Evolutionary conservation across 2,329 filamentous ascomycete genomes (phyloP).

Genomic region (Diaporthe australafricana): DNA sequence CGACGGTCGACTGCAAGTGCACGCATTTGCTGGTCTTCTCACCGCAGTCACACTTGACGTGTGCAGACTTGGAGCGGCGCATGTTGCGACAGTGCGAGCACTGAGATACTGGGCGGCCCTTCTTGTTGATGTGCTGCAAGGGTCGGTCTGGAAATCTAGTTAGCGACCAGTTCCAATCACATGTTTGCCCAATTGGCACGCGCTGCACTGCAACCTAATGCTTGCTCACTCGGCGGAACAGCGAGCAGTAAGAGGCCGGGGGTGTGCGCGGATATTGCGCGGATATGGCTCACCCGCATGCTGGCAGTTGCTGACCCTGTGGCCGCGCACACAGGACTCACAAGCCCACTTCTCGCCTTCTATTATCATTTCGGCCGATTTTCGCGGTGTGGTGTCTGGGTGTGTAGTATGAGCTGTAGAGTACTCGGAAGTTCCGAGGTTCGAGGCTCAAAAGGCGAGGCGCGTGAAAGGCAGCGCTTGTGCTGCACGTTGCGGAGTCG

Average conservation of each 20-base stretch:
- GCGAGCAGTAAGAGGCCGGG: conserved; percentile 12
- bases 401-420: not conserved
- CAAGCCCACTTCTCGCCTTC: conserved; percentile 98
- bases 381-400: not conserved
- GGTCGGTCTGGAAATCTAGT: conserved; percentile 77
- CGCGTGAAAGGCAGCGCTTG: not conserved
- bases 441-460: not conserved
- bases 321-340: conserved; percentile 96
- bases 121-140: conserved; percentile 95
- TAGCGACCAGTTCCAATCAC: conserved; percentile 11
- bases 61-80: conserved; percentile 94
- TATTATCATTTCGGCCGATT: conserved; percentile 74
- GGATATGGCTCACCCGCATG: conserved; percentile 81
- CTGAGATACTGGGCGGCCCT: conserved; percentile 96
- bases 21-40: conserved; percentile 84
- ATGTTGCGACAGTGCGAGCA: conserved; percentile 96
- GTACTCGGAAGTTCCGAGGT: not conserved
- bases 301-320: conserved; percentile 98
- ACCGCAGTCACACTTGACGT: conserved; percentile 96
- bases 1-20: conserved; percentile 67
- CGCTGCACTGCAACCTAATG: conserved; percentile 32
- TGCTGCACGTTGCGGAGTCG: conserved; percentile 26
- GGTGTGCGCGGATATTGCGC: conserved; percentile 40
- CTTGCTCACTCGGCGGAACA: not conserved
- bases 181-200: not conserved